These are phyloP conservation scores for Candida xyloterini DNA, from an alignment of 805 yeast genomes.

Conservation along the genomic window DNA sequence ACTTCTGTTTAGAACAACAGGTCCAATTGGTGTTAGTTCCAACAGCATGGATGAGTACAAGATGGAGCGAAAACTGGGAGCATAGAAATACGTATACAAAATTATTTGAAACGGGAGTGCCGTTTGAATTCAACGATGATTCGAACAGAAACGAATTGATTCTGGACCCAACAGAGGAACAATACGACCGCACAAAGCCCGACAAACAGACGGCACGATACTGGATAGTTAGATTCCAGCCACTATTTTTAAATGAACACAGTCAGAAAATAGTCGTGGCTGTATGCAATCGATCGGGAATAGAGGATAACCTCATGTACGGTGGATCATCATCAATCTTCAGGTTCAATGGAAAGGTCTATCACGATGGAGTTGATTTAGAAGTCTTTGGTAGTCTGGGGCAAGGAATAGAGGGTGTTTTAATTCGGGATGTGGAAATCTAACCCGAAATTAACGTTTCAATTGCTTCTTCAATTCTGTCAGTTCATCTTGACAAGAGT, in stretches of 20 bases:
- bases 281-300: constrained; percentile 71
- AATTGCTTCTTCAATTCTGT: constrained; percentile 15
- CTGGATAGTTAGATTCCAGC: constrained; percentile 65
- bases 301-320: constrained; percentile 66
- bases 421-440: constrained; percentile 56
- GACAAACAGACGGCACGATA: constrained; percentile 39
- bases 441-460: constrained; percentile 3
- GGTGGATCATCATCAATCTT: constrained; percentile 64
- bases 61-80: constrained; percentile 31
- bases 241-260: constrained; percentile 24
- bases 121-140: constrained; percentile 22
- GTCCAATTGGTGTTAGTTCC: constrained; percentile 68
- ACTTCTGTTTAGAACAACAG: constrained; percentile 43
- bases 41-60: constrained; percentile 78
- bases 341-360: constrained; percentile 45
- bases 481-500: constrained; percentile 18
- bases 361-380: constrained; percentile 40
- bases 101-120: constrained; percentile 17
- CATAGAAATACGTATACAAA: constrained; percentile 19
- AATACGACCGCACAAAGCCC: constrained; percentile 15
- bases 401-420: constrained; percentile 62
- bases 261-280: constrained; percentile 36
- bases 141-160: constrained; percentile 3
- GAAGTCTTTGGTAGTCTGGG: constrained; percentile 54
- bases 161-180: constrained; percentile 5